Conservation (phyloP, 2,329 filamentous ascomycete genomes). For the Aspergillus aculeatinus region DNA sequence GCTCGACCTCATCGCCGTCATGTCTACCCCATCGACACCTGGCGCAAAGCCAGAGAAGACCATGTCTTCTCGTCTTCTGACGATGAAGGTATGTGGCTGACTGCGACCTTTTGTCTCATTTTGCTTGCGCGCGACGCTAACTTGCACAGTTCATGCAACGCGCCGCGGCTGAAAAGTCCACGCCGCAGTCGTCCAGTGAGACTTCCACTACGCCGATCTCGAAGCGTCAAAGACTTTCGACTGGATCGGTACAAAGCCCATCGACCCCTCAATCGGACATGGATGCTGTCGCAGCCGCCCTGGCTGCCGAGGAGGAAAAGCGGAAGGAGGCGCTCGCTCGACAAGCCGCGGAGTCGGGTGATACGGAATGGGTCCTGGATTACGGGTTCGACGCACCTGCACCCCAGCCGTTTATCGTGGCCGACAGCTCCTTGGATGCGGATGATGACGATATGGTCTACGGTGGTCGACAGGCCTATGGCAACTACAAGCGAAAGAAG, state of each 20-base stretch:
- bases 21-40: slow-evolving; percentile 44
- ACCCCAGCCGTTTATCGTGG: slow-evolving; percentile 31
- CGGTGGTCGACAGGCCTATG: slow-evolving; percentile 39
- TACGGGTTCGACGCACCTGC: slow-evolving; percentile 22
- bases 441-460: slow-evolving; percentile 30
- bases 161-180: slow-evolving; percentile 62
- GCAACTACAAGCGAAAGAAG: slow-evolving; percentile 40
- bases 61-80: slow-evolving; percentile 84
- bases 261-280: slow-evolving; percentile 36
- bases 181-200: slow-evolving; percentile 44
- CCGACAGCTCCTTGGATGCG: slow-evolving; percentile 35
- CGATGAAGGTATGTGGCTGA: slow-evolving; percentile 68
- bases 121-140: not conserved
- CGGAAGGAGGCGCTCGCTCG: slow-evolving; percentile 40
- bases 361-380: slow-evolving; percentile 46
- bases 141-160: slow-evolving; percentile 78
- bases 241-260: slow-evolving; percentile 19
- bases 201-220: slow-evolving; percentile 40
- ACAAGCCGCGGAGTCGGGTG: slow-evolving; percentile 44
- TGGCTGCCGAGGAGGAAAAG: slow-evolving; percentile 43
- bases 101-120: not conserved
- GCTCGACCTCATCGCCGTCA: slow-evolving; percentile 16
- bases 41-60: slow-evolving; percentile 61
- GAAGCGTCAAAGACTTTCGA: slow-evolving; percentile 39
- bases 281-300: slow-evolving; percentile 40